Evolutionary conservation across 2,329 filamentous ascomycete genomes (phyloP).

Genomic region (Colletotrichum eleusines): DNA sequence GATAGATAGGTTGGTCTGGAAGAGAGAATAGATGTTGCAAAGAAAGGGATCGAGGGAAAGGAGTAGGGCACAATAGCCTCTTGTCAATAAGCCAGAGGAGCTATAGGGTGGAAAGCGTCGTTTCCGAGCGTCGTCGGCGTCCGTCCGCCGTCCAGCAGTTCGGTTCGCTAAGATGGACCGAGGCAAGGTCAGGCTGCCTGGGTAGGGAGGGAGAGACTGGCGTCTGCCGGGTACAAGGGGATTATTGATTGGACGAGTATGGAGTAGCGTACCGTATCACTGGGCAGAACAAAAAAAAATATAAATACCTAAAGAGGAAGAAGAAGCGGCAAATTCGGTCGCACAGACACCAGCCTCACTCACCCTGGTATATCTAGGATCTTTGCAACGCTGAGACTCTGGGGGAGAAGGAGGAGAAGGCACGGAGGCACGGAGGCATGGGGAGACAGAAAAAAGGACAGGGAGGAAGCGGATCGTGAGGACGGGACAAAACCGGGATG

Average conservation of each 20-base stretch:
- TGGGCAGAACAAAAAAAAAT: slow-evolving; percentile 31
- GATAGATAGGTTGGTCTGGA: background rate
- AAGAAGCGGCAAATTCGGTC: slow-evolving; percentile 12
- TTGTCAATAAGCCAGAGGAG: background rate
- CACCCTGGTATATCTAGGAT: slow-evolving; percentile 16
- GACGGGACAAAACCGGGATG: background rate
- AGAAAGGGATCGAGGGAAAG: slow-evolving; percentile 3
- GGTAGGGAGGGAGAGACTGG: background rate
- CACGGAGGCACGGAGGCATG: slow-evolving; percentile 2
- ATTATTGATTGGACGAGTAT: background rate
- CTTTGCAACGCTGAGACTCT: slow-evolving; percentile 1
- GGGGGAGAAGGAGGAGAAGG: background rate
- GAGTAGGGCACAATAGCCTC: background rate
- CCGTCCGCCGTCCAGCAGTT: slow-evolving; percentile 9
- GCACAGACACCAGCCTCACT: slow-evolving; percentile 39
- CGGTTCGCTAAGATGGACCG: slow-evolving; percentile 2
- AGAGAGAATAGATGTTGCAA: background rate
- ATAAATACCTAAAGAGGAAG: no score
- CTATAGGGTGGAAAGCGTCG: slow-evolving; percentile 10
- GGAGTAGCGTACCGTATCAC: slow-evolving; percentile 2
- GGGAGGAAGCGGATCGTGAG: background rate
- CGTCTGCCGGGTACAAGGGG: slow-evolving; percentile 7
- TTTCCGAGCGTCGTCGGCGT: slow-evolving; percentile 20
- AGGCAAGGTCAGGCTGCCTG: background rate
- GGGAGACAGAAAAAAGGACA: slow-evolving; percentile 1